A percentile compares a stretch with the other conserved stretches of the same genome.
phyloP scores from a whole-genome alignment of 352 stramenopile genomes.

The Globisporangium splendens region DNA sequence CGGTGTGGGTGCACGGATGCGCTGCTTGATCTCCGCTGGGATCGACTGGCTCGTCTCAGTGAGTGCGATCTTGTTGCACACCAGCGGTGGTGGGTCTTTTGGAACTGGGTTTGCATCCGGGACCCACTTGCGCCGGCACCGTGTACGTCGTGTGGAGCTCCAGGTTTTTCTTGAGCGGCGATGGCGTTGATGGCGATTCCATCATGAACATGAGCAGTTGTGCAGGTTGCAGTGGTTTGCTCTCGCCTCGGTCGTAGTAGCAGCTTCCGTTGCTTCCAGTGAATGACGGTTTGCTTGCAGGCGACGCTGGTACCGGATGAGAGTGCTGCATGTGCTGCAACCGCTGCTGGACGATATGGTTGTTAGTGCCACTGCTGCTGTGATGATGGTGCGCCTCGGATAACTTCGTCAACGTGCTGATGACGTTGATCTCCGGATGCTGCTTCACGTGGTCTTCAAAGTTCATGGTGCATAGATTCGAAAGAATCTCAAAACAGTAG shows the following conservation, averaged over 20 bases:
- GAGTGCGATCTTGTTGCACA: slow-evolving; percentile 56
- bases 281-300: background rate
- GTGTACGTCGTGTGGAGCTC: slow-evolving; percentile 64
- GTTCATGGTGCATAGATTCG: slow-evolving; percentile 56
- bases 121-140: slow-evolving; percentile 59
- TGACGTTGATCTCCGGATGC: slow-evolving; percentile 58
- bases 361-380: slow-evolving; percentile 14
- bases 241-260: slow-evolving; percentile 50
- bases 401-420: slow-evolving; percentile 64
- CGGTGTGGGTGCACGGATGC: slow-evolving; percentile 35
- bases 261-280: background rate
- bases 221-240: slow-evolving; percentile 22
- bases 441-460: slow-evolving; percentile 44
- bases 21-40: slow-evolving; percentile 39
- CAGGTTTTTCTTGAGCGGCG: slow-evolving; percentile 59
- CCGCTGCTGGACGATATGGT: background rate
- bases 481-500: slow-evolving; percentile 76
- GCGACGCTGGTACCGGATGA: background rate
- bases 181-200: slow-evolving; percentile 40
- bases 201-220: slow-evolving; percentile 61
- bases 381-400: slow-evolving; percentile 41
- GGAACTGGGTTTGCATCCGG: slow-evolving; percentile 35
- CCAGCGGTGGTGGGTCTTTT: slow-evolving; percentile 45
- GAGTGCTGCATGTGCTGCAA: background rate
- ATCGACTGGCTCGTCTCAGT: slow-evolving; percentile 54